A percentile compares a stretch with the other conserved stretches of the same genome.
Evolutionary conservation across 2,329 filamentous ascomycete genomes (phyloP).

Genomic region (Aspergillus udagawae): DNA sequence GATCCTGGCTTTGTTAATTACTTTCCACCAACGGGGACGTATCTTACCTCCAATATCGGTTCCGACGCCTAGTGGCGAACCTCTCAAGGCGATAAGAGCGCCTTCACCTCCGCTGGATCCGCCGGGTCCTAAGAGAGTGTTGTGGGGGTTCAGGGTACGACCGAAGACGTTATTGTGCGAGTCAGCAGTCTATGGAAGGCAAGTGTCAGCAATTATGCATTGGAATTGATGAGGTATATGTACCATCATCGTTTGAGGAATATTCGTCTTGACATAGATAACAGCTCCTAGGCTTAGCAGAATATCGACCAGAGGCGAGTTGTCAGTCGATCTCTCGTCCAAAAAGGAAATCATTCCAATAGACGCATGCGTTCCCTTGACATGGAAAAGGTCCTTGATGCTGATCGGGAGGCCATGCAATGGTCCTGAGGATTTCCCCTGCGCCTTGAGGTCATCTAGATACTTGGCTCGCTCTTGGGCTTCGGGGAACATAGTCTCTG

Average conservation of each 20-base stretch:
- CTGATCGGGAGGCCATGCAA: conserved; percentile 26
- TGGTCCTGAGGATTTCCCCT: conserved; percentile 23
- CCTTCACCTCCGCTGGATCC: conserved; percentile 49
- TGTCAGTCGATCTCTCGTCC: conserved; percentile 8
- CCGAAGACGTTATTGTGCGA: conserved; percentile 43
- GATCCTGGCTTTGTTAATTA: conserved; percentile 16
- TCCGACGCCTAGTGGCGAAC: conserved; percentile 60
- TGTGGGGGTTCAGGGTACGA: conserved; percentile 39
- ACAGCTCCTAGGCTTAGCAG: conserved; percentile 32
- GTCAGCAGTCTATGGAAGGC: conserved; percentile 25
- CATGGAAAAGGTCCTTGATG: not conserved
- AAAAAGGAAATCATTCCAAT: not conserved
- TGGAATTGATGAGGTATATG: conserved; percentile 24
- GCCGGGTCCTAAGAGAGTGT: conserved; percentile 29
- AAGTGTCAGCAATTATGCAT: not conserved
- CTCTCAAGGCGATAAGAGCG: conserved; percentile 57
- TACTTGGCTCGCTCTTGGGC: conserved; percentile 22
- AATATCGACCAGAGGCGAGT: conserved; percentile 18
- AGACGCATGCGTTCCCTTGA: not conserved
- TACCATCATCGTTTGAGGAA: conserved; percentile 57
- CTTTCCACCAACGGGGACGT: not conserved
- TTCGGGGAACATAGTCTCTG: conserved; percentile 25
- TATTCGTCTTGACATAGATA: conserved; percentile 47
- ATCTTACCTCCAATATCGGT: conserved; percentile 53
- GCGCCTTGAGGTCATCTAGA: conserved; percentile 20